These are phyloP conservation scores for Furcasterigmium sp. DNA, from an alignment of 2,329 filamentous ascomycete species.

Conservation along the genomic window DNA sequence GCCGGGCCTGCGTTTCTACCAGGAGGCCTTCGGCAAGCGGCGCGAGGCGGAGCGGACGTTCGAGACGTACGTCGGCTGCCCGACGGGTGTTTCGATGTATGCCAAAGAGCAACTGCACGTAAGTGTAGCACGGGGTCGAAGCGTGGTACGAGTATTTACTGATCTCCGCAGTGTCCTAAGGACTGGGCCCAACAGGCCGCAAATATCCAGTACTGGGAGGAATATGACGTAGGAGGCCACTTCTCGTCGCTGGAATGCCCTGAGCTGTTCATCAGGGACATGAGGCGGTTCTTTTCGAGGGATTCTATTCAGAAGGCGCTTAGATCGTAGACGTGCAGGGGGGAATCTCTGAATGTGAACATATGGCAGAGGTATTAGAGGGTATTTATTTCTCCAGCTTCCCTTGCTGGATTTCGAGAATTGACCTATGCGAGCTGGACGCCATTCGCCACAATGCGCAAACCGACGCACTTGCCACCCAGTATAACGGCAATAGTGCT, in stretches of 20 bases:
- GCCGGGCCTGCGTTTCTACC: conserved; percentile 9
- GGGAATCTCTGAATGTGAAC: no score
- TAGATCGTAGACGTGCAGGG: neutral
- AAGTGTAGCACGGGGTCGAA: neutral
- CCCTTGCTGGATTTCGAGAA: no score
- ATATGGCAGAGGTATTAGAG: no score
- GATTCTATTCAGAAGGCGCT: neutral
- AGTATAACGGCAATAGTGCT: no score
- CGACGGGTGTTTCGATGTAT: conserved; percentile 3
- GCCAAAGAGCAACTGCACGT: conserved; percentile 1
- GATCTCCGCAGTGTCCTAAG: conserved; percentile 1
- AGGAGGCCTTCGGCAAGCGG: conserved; percentile 1
- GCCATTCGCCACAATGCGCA: no score
- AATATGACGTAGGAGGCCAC: conserved; percentile 7
- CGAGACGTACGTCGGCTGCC: neutral
- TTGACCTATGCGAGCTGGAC: no score
- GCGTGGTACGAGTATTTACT: neutral
- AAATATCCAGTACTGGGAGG: conserved; percentile 6
- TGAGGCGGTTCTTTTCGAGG: conserved; percentile 1
- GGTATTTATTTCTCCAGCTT: no score
- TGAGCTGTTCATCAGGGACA: conserved; percentile 3
- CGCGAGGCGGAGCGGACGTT: conserved; percentile 4
- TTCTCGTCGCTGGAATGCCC: conserved; percentile 7
- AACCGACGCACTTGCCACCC: no score
- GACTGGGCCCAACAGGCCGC: conserved; percentile 7